Conservation (phyloP, 2,329 filamentous ascomycete genomes). For the Colletotrichum liaoningense region DNA sequence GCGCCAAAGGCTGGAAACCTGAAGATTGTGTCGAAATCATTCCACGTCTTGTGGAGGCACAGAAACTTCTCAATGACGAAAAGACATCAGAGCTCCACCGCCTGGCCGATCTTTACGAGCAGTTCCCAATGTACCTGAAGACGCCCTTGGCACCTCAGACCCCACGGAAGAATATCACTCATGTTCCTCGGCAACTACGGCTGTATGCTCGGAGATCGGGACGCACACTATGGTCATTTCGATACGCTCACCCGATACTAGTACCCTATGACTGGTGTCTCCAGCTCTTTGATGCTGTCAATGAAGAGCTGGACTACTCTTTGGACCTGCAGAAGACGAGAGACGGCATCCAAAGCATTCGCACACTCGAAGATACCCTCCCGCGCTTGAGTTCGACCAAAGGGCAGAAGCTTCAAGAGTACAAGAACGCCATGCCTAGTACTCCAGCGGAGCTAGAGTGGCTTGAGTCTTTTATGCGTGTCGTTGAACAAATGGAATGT, state of each 20-base stretch:
- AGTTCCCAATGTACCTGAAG: slow-evolving; percentile 1
- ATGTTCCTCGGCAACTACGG: not conserved
- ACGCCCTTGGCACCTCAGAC: not conserved
- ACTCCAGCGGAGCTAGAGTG: not conserved
- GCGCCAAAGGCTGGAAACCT: not conserved
- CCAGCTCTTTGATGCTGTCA: not conserved
- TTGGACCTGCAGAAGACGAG: not conserved
- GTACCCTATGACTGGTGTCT: not conserved
- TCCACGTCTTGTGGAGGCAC: not conserved
- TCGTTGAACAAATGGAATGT: not conserved
- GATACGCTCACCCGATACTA: not conserved
- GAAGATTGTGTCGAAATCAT: not conserved
- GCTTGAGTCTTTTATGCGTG: slow-evolving; percentile 6
- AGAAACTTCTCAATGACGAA: not conserved
- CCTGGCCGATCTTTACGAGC: slow-evolving; percentile 1
- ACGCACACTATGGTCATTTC: not conserved
- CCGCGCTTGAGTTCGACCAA: not conserved
- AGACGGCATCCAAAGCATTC: not conserved
- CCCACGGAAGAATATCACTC: not conserved
- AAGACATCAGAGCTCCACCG: not conserved
- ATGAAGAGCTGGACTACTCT: not conserved
- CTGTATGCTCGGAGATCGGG: not conserved
- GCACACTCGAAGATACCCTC: not conserved
- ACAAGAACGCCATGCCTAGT: not conserved
- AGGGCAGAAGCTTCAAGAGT: not conserved